A percentile compares a stretch with the other conserved stretches of the same genome.
Conservation (phyloP, 768 basidiomycete genomes). For the Heimioporus sp. region DNA sequence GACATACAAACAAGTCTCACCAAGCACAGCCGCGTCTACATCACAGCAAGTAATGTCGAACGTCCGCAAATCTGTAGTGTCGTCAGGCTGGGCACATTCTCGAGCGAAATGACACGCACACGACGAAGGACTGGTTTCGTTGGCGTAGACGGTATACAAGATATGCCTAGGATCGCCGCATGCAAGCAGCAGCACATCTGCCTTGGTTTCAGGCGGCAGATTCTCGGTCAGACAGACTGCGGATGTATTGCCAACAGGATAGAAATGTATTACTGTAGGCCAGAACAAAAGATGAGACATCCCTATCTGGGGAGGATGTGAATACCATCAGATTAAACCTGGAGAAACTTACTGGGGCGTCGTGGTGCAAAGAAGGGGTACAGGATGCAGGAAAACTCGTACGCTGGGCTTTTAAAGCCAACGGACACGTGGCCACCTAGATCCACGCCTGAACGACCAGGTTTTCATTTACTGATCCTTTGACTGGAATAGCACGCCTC, state of each 20-base stretch:
- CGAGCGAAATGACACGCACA: conserved; percentile 1
- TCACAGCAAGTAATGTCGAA: conserved; percentile 32
- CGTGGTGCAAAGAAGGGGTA: too few relatives aligned
- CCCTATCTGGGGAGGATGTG: not conserved
- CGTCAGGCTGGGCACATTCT: not conserved
- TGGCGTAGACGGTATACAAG: conserved; percentile 41
- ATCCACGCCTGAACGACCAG: not conserved
- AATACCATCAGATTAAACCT: not conserved
- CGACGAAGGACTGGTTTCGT: conserved; percentile 7
- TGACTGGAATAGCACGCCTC: not conserved
- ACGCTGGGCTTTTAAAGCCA: too few relatives aligned
- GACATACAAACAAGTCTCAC: conserved; percentile 5
- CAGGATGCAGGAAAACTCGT: too few relatives aligned
- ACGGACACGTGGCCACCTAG: not conserved
- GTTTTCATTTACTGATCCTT: too few relatives aligned
- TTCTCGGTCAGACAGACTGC: conserved; percentile 48
- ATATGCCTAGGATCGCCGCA: conserved; percentile 57
- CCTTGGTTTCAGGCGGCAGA: conserved; percentile 40
- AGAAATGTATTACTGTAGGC: conserved; percentile 41
- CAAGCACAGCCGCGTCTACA: conserved; percentile 25
- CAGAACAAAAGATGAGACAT: conserved; percentile 20
- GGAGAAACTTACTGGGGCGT: too few relatives aligned
- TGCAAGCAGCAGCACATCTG: conserved; percentile 45
- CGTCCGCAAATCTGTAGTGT: conserved; percentile 6
- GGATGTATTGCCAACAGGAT: conserved; percentile 58